Conservation (phyloP, 73 alveolate genomes). For the Symbiodinium natans region DNA sequence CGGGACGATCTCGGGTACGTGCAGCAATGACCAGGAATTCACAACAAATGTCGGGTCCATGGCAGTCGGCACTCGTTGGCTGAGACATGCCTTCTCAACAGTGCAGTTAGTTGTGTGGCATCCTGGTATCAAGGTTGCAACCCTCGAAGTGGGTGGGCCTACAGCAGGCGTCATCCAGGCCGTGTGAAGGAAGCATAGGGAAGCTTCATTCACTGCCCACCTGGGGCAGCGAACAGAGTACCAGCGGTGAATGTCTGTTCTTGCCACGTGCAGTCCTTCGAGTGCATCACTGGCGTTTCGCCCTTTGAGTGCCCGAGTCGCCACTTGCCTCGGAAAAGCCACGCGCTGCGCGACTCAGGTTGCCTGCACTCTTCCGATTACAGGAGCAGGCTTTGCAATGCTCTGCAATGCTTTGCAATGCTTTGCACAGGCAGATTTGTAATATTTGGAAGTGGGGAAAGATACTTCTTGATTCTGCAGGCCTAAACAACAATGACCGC, state of each 20-base stretch:
- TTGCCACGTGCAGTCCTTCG: slow-evolving; percentile 27
- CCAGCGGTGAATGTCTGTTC: neutral
- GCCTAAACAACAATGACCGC: slow-evolving; percentile 47
- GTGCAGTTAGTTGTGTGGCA: neutral
- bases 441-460: neutral
- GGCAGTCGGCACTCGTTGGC: neutral
- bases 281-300: slow-evolving; percentile 30
- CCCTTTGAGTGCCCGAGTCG: neutral
- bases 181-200: neutral
- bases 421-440: neutral
- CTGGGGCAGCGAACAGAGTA: neutral
- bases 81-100: neutral
- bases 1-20: neutral
- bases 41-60: slow-evolving; percentile 10
- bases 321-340: neutral
- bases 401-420: neutral
- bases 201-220: neutral
- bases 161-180: slow-evolving; percentile 57
- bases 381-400: slow-evolving; percentile 26
- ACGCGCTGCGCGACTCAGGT: neutral
- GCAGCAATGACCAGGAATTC: slow-evolving; percentile 52
- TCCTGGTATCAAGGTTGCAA: neutral
- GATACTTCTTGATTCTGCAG: neutral
- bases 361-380: slow-evolving; percentile 49
- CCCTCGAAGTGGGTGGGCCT: slow-evolving; percentile 67